These are phyloP conservation scores for Hippophae gyantsensis DNA, from an alignment of 306 rosid genomes.

Conservation along the genomic window DNA sequence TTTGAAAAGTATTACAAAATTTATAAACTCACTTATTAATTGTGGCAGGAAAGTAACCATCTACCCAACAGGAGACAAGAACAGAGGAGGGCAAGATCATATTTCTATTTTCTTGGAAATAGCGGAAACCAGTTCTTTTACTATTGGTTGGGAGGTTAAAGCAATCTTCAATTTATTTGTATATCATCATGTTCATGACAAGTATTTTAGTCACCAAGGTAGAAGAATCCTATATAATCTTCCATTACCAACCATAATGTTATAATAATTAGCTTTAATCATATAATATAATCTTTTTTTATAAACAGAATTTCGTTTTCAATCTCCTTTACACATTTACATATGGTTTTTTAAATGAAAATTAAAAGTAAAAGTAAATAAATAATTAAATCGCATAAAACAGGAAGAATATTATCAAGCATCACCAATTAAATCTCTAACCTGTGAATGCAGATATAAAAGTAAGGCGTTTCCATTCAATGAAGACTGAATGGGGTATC, in stretches of 20 bases:
- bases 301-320: neutral
- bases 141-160: conserved; percentile 12
- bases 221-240: too few species aligned
- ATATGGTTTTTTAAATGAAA: neutral
- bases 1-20: neutral
- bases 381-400: too few species aligned
- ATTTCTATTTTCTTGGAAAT: conserved; percentile 28
- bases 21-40: too few species aligned
- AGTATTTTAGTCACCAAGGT: conserved; percentile 7
- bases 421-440: too few species aligned
- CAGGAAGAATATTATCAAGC: too few species aligned
- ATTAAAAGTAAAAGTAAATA: too few species aligned
- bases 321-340: neutral
- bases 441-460: neutral
- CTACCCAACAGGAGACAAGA: conserved; percentile 27
- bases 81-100: conserved; percentile 20
- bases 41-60: conserved; percentile 18
- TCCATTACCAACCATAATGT: too few species aligned
- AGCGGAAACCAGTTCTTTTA: conserved; percentile 5
- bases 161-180: conserved; percentile 8
- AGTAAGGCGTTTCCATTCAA: conserved; percentile 1
- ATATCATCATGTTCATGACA: neutral
- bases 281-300: neutral
- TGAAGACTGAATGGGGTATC: conserved; percentile 14
- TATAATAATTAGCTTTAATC: neutral